Evolutionary conservation across 176 grass and related monocot species (phyloP), one percentile per base, ranked within the genome.

Genomic region (Alopecurus myosuroides): DNA sequence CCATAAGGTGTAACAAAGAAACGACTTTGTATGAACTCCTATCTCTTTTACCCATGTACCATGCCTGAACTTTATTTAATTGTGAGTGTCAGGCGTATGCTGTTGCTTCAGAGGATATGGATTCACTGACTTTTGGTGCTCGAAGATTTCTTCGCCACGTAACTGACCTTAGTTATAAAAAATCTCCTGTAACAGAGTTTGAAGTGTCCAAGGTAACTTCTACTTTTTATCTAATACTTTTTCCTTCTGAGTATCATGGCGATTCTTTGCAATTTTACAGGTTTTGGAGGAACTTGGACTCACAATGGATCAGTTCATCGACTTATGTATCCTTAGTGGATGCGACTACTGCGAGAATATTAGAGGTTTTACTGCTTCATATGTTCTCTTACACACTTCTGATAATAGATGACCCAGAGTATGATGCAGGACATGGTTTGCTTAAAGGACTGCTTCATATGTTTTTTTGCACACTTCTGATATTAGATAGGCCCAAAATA

Each of bases 61-160:
- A 81, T 39, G 60, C 71, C 35, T 81, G 19, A 72, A 73, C 42
- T 52, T 50, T 89, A 49, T 77, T 71, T 86, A 34, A 50, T 76
- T 78, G 35, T 85, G 51, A 78, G 62, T 28, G 49, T 11, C 36
- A 98, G 96, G 96, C 87, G 14, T 94, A 95, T 89, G 96, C 93
- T 80, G 87, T 98, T 34, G 90, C 96, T 80, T 98, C 96, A 66
- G 96, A 98, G 87, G 96, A 98, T 68, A 95, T 93, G 93, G 96
- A 95, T 68, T 90, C 96, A 26, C 84, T 98, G 74, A 95, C 96
- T 77, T 95, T 95, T 81, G 93, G 93, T 45, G 82, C 96, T 42
- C 85, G 85, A 79, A 93, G 80, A 42, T 93, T 98, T 79, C 92
- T 98, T 87, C 96, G 91, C 28, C 95, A 98, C 60, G 93, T 98